Percentiles rank a stretch among this genome's conserved stretches.
phyloP scores from a whole-genome alignment of 2,329 filamentous ascomycete species.

The Penicillium sp. region DNA sequence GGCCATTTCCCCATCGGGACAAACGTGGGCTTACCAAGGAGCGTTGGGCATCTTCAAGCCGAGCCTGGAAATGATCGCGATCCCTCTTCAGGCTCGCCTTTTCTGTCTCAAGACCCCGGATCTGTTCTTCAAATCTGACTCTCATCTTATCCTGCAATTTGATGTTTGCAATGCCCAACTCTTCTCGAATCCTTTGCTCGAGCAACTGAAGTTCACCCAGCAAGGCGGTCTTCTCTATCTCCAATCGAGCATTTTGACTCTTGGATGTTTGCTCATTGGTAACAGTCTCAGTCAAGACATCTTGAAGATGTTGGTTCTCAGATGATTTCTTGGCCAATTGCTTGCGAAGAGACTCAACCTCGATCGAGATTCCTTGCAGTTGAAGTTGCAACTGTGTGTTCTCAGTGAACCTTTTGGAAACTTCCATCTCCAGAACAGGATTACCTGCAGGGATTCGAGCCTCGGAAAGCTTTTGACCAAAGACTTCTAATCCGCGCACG shows the following conservation, averaged over 20 bases:
- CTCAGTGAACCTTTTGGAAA: constrained; percentile 24
- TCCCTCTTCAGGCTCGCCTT: constrained; percentile 26
- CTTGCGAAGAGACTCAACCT: constrained; percentile 17
- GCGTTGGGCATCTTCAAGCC: constrained; percentile 22
- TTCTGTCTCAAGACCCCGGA: constrained; percentile 27
- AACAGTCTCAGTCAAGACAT: constrained; percentile 21
- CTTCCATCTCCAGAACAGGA: constrained; percentile 21
- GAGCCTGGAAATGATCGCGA: constrained; percentile 14
- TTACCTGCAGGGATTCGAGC: constrained; percentile 21
- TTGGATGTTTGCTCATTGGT: constrained; percentile 20
- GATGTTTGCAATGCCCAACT: constrained; percentile 33
- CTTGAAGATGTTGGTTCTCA: constrained; percentile 18
- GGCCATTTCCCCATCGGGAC: background rate
- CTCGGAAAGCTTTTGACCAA: constrained; percentile 23
- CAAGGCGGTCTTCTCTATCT: constrained; percentile 24
- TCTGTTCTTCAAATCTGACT: constrained; percentile 31
- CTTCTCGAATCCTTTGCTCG: constrained; percentile 31
- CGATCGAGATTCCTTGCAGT: constrained; percentile 23
- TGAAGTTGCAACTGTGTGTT: constrained; percentile 27
- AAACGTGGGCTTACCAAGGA: constrained; percentile 26
- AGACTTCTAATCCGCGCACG: constrained; percentile 27
- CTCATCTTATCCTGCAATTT: constrained; percentile 29
- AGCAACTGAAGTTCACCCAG: constrained; percentile 20
- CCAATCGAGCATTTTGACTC: constrained; percentile 14
- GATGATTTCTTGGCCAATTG: constrained; percentile 22